These are phyloP conservation scores for Komagataella pastoris DNA, from an alignment of 805 yeast genomes.

Conservation along the genomic window DNA sequence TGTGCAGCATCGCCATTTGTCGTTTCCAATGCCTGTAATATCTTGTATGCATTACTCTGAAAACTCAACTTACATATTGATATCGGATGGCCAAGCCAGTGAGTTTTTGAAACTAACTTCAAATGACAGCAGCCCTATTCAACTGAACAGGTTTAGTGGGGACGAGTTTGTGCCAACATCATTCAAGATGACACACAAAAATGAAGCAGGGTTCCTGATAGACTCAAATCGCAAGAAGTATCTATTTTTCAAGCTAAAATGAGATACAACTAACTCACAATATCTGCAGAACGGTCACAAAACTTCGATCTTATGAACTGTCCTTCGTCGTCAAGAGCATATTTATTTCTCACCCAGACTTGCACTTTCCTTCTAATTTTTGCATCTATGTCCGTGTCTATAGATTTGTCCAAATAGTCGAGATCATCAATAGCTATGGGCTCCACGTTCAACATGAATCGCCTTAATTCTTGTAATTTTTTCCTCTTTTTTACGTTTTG, in stretches of 20 bases:
- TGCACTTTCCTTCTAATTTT: not conserved
- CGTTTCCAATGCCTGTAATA: not conserved
- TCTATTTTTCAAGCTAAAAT: constrained; percentile 16
- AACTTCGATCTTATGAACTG: not conserved
- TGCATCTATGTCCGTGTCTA: not conserved
- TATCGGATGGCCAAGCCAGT: not conserved
- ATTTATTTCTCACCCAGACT: not conserved
- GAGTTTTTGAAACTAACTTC: not conserved
- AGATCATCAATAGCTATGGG: constrained; percentile 9
- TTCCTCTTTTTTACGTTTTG: constrained; percentile 7
- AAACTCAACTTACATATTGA: not conserved
- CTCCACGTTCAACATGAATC: constrained; percentile 4
- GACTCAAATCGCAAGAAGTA: constrained; percentile 26
- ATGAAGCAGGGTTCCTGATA: constrained; percentile 22
- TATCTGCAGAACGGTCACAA: not conserved
- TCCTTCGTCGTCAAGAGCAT: not conserved
- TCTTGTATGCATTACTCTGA: not conserved
- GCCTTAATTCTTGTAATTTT: constrained; percentile 6
- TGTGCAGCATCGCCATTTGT: not conserved
- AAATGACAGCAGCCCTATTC: not conserved
- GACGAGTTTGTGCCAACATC: not conserved
- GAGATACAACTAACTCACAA: not conserved
- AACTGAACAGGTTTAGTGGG: not conserved
- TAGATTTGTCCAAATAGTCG: constrained; percentile 5
- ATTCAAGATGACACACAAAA: not conserved